phyloP scores from a whole-genome alignment of 148 eudicot genomes.

The Pouteria glomerata region DNA sequence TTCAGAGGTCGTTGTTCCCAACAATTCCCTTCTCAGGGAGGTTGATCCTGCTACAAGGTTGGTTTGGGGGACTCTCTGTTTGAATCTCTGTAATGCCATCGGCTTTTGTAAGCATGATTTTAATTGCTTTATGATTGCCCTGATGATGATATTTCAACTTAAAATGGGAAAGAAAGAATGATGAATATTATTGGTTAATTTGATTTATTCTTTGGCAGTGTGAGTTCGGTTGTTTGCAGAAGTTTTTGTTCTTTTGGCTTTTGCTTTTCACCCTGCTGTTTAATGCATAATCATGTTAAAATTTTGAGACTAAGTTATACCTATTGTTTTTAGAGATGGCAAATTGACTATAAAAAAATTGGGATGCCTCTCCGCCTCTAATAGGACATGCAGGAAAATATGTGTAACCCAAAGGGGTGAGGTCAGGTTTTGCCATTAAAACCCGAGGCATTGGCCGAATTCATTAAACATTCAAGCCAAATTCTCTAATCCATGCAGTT shows the following conservation, averaged over 20 bases:
- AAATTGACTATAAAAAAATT: too few species aligned
- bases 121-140: neutral
- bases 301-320: neutral
- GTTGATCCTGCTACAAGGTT: conserved; percentile 98
- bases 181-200: neutral
- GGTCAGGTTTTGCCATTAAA: too few species aligned
- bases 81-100: neutral
- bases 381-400: too few species aligned
- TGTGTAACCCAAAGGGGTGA: too few species aligned
- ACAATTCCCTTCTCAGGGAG: conserved; percentile 64
- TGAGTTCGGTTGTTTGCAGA: neutral
- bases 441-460: too few species aligned
- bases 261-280: neutral
- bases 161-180: neutral
- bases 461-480: too few species aligned
- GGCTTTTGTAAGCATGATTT: neutral
- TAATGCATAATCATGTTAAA: neutral
- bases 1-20: conserved; percentile 61
- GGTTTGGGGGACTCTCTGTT: conserved; percentile 2
- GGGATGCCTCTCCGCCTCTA: too few species aligned
- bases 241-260: too few species aligned
- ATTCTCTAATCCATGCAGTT: too few species aligned
- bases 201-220: neutral
- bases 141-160: too few species aligned
- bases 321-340: neutral